Conservation (phyloP, 139 green algal species). For the Tetradesmus obliquus region DNA sequence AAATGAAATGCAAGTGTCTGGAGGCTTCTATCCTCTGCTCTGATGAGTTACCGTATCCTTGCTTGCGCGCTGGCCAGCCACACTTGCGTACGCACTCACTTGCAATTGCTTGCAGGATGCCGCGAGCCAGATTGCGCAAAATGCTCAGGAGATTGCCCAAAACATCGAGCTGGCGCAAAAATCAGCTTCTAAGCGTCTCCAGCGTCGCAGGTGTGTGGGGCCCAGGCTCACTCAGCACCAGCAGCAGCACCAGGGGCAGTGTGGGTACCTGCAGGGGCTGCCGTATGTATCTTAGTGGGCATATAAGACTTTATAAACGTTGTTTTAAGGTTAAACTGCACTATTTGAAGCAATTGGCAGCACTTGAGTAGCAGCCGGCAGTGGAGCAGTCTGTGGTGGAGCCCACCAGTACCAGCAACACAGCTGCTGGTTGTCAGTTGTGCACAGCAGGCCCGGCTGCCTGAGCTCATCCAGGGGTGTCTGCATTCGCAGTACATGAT, state of each 20-base stretch:
- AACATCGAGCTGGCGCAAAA: conserved; percentile 31
- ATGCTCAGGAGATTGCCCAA: not conserved
- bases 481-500: not conserved
- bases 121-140: not conserved
- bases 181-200: conserved; percentile 12
- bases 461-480: not conserved
- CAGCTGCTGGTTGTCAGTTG: no score
- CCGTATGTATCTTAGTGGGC: no score
- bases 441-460: not conserved
- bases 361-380: not conserved
- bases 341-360: not conserved
- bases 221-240: not conserved
- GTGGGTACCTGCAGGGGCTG: no score
- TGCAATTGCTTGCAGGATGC: not conserved
- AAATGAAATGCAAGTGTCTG: not conserved
- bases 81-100: not conserved
- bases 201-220: conserved; percentile 33
- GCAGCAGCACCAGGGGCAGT: not conserved
- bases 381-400: not conserved
- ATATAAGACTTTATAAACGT: no score
- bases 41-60: not conserved
- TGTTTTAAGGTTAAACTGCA: no score
- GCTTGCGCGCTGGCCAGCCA: not conserved
- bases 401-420: not conserved
- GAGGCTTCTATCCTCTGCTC: not conserved